phyloP scores from a whole-genome alignment of 106 monocot species.

The Posidonia australis region DNA sequence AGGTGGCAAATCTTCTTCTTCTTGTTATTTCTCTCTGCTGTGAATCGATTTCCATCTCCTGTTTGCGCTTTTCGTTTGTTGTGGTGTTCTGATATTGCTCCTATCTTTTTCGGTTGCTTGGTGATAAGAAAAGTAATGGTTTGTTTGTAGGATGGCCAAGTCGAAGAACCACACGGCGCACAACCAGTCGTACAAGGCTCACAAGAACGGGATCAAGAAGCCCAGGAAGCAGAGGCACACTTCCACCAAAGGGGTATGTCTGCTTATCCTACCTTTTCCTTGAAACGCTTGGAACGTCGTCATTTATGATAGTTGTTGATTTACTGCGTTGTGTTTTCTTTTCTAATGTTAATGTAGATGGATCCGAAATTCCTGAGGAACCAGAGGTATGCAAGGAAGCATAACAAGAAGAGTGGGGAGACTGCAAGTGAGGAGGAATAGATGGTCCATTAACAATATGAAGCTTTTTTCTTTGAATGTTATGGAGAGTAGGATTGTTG shows the following conservation, averaged over 20 bases:
- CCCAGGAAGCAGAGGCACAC: conserved; percentile 18
- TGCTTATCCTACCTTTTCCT: neutral
- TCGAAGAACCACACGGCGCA: conserved; percentile 34
- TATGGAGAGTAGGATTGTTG: too few relatives aligned
- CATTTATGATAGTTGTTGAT: too few relatives aligned
- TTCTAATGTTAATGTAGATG: conserved; percentile 11
- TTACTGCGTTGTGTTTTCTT: neutral
- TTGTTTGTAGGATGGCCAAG: conserved; percentile 30
- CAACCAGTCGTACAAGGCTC: conserved; percentile 27
- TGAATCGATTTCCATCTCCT: too few relatives aligned
- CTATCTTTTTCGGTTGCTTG: too few relatives aligned
- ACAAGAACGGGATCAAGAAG: conserved; percentile 26
- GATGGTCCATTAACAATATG: neutral
- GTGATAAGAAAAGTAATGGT: too few relatives aligned
- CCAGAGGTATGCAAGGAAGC: conserved; percentile 31
- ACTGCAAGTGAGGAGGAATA: conserved; percentile 13
- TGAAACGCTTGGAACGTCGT: too few relatives aligned
- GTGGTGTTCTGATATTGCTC: too few relatives aligned
- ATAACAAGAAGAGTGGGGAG: conserved; percentile 17
- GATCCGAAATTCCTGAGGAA: conserved; percentile 33
- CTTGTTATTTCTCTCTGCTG: too few relatives aligned
- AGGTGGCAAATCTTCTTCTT: too few relatives aligned
- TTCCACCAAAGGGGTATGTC: conserved; percentile 22
- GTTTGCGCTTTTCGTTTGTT: too few relatives aligned
- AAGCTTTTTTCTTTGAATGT: too few relatives aligned